phyloP scores from a whole-genome alignment of 352 stramenopile genomes.

The Peronospora destructor region DNA sequence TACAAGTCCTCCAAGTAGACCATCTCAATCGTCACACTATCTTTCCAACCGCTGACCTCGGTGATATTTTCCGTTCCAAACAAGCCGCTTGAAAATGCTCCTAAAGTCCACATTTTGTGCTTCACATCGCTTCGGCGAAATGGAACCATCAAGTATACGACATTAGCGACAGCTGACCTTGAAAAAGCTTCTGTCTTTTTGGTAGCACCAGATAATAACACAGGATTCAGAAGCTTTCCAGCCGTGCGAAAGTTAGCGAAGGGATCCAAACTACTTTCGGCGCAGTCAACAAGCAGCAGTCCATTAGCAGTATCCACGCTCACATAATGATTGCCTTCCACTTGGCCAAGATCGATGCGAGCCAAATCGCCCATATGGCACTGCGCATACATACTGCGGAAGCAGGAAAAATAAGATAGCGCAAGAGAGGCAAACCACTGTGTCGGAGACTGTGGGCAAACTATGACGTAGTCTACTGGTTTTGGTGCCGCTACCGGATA shows the following conservation, averaged over 20 bases:
- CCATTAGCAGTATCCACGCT: slow-evolving; percentile 48
- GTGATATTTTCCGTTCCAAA: slow-evolving; percentile 34
- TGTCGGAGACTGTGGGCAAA: slow-evolving; percentile 60
- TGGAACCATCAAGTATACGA: slow-evolving; percentile 66
- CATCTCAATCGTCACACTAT: slow-evolving; percentile 61
- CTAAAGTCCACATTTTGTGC: slow-evolving; percentile 66
- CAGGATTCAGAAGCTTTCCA: slow-evolving; percentile 44
- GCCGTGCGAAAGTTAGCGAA: slow-evolving; percentile 61
- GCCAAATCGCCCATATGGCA: slow-evolving; percentile 63
- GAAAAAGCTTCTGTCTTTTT: slow-evolving; percentile 64
- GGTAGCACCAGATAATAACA: slow-evolving; percentile 38
- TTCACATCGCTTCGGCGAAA: slow-evolving; percentile 58
- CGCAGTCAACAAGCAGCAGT: slow-evolving; percentile 53
- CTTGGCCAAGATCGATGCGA: slow-evolving; percentile 35
- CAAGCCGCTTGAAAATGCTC: slow-evolving; percentile 51
- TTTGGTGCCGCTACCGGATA: slow-evolving; percentile 57
- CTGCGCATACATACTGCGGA: slow-evolving; percentile 62
- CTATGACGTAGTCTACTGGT: slow-evolving; percentile 63
- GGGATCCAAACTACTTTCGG: slow-evolving; percentile 39
- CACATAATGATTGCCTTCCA: slow-evolving; percentile 35
- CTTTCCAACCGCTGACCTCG: slow-evolving; percentile 29
- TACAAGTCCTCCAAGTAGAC: slow-evolving; percentile 70
- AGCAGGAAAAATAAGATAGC: slow-evolving; percentile 65
- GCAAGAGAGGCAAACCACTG: slow-evolving; percentile 66
- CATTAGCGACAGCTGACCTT: slow-evolving; percentile 49